These are phyloP conservation scores for Penicillium griseofulvum DNA, from an alignment of 2,329 filamentous ascomycete species.

Conservation along the genomic window DNA sequence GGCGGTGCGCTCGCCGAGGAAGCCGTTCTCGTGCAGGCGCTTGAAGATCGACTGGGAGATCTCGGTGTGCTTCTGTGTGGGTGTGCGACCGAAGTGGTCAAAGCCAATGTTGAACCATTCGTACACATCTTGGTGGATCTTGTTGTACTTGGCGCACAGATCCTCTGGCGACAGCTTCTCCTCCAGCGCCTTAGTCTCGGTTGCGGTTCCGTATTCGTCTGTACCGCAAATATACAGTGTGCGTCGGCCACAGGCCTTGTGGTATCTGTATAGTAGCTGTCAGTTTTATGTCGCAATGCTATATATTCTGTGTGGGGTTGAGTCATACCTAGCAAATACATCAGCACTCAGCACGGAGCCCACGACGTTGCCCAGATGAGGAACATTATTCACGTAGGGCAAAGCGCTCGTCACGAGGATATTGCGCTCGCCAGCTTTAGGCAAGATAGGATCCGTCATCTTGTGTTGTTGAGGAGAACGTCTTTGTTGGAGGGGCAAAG, in stretches of 20 bases:
- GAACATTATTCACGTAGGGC: constrained; percentile 76
- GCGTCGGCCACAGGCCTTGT: constrained; percentile 72
- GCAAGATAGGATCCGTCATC: constrained; percentile 52
- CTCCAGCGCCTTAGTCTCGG: constrained; percentile 91
- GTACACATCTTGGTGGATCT: constrained; percentile 85
- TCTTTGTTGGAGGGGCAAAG: constrained; percentile 57
- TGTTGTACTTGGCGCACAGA: constrained; percentile 90
- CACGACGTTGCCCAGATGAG: constrained; percentile 85
- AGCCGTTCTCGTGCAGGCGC: constrained; percentile 84
- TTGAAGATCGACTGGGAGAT: constrained; percentile 91
- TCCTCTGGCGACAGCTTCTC: constrained; percentile 77
- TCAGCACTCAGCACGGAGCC: constrained; percentile 86
- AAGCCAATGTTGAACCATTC: constrained; percentile 95
- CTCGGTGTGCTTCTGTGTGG: constrained; percentile 81
- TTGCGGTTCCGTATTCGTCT: constrained; percentile 94
- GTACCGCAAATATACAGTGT: constrained; percentile 85
- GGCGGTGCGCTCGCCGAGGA: constrained; percentile 80
- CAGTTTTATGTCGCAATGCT: constrained; percentile 37
- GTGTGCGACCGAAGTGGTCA: constrained; percentile 91
- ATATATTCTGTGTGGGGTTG: constrained; percentile 22
- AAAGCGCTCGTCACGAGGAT: constrained; percentile 89
- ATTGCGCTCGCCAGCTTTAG: constrained; percentile 74
- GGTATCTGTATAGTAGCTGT: constrained; percentile 56
- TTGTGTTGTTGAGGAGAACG: constrained; percentile 17
- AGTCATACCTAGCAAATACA: constrained; percentile 62